Percentiles rank a stretch among this genome's conserved stretches.
phyloP scores from a whole-genome alignment of 345 rosid species.

The Eucalyptus cloeziana region DNA sequence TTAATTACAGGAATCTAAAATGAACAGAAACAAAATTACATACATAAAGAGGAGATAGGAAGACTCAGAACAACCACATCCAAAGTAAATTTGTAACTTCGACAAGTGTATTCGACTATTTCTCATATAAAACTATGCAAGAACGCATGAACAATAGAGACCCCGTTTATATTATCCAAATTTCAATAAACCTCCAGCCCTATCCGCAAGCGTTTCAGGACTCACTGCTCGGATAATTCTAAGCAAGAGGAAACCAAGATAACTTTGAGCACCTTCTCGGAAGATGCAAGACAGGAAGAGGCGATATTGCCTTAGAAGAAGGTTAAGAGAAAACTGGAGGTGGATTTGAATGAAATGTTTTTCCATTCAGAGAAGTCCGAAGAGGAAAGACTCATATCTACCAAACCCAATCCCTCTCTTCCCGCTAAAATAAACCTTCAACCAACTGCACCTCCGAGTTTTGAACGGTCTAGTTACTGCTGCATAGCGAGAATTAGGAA shows the following conservation, averaged over 20 bases:
- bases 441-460: constrained; percentile 10
- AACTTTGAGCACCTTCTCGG: constrained; percentile 16
- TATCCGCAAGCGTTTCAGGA: background rate
- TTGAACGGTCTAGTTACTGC: constrained; percentile 31
- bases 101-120: background rate
- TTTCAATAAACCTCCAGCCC: background rate
- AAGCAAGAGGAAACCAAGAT: constrained; percentile 50
- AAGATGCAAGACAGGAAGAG: constrained; percentile 26
- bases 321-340: constrained; percentile 41
- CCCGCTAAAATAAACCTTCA: constrained; percentile 19
- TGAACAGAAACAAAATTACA: background rate
- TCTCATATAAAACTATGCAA: background rate
- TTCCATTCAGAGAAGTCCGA: background rate
- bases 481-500: background rate
- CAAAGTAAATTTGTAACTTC: background rate
- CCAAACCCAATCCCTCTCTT: constrained; percentile 8
- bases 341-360: constrained; percentile 24
- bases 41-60: background rate
- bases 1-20: constrained; percentile 10
- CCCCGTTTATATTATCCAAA: background rate
- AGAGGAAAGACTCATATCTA: constrained; percentile 21
- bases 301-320: constrained; percentile 26
- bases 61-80: background rate
- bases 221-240: background rate
- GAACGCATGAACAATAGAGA: background rate